Evolutionary conservation across 2,329 filamentous ascomycete species (phyloP).

Genomic region (Phyllosticta paracitricarpa): DNA sequence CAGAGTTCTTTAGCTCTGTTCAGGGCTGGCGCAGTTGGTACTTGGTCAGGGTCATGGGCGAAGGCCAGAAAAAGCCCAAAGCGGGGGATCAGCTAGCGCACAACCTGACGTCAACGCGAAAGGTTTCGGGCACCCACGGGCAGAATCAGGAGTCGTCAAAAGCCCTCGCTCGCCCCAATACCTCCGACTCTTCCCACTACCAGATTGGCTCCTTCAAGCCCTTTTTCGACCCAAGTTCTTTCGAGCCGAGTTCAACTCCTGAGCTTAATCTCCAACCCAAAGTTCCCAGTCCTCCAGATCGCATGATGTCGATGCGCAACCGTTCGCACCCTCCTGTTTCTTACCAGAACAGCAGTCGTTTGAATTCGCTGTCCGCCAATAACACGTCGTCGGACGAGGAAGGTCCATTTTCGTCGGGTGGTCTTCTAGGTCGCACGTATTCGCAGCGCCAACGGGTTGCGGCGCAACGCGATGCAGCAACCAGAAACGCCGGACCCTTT

Average conservation of each 20-base stretch:
- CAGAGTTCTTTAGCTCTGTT: constrained; percentile 59
- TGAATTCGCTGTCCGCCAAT: background rate
- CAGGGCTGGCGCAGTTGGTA: constrained; percentile 91
- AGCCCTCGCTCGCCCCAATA: constrained; percentile 20
- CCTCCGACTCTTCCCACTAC: constrained; percentile 44
- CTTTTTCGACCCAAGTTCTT: constrained; percentile 49
- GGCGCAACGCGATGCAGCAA: constrained; percentile 27
- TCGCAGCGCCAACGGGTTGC: constrained; percentile 34
- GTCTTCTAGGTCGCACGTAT: constrained; percentile 42
- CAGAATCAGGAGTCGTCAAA: constrained; percentile 9
- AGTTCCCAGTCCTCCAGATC: constrained; percentile 10
- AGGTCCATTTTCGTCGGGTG: constrained; percentile 36
- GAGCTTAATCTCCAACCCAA: background rate
- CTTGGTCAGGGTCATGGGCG: constrained; percentile 61
- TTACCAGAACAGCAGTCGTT: background rate
- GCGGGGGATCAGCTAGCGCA: constrained; percentile 17
- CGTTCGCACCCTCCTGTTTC: constrained; percentile 25
- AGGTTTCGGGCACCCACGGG: constrained; percentile 13
- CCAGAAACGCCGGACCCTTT: constrained; percentile 35
- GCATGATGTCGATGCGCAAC: constrained; percentile 28
- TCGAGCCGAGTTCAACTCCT: constrained; percentile 37
- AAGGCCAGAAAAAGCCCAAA: constrained; percentile 31
- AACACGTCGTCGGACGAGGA: constrained; percentile 17
- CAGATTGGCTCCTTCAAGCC: constrained; percentile 58
- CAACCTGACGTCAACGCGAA: constrained; percentile 15